Percentiles rank a stretch among this genome's conserved stretches.
phyloP scores from a whole-genome alignment of 2,329 filamentous ascomycete genomes.

The Ophiostoma piceae region DNA sequence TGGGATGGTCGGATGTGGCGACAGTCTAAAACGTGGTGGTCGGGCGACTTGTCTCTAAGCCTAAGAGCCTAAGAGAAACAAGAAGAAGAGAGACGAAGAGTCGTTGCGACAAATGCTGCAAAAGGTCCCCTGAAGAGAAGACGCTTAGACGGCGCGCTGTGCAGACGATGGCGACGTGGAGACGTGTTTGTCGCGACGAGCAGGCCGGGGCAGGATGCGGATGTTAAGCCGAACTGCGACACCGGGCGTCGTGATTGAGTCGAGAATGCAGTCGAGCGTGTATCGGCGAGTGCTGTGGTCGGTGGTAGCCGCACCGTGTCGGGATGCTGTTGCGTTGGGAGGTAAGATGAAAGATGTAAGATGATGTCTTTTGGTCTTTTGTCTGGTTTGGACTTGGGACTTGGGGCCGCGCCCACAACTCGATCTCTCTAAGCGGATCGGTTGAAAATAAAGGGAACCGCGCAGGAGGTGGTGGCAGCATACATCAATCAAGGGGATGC shows the following conservation, averaged over 20 bases:
- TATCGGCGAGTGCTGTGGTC: neutral
- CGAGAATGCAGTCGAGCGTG: neutral
- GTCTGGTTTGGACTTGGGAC: too few species aligned
- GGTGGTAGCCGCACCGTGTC: slow-evolving; percentile 21
- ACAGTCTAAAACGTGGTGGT: slow-evolving; percentile 19
- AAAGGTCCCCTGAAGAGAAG: neutral
- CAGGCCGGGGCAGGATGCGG: neutral
- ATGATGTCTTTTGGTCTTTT: slow-evolving; percentile 9
- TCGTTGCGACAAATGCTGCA: slow-evolving; percentile 19
- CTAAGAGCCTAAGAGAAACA: neutral
- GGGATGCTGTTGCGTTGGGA: slow-evolving; percentile 1
- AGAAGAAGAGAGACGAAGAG: neutral
- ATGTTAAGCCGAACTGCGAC: neutral
- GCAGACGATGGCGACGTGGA: slow-evolving; percentile 6
- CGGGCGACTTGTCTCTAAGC: neutral
- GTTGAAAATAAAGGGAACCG: slow-evolving; percentile 24
- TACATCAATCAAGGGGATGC: slow-evolving; percentile 21
- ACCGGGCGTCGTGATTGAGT: neutral
- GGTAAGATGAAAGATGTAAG: slow-evolving; percentile 14
- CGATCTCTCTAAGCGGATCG: slow-evolving; percentile 26
- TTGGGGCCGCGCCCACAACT: slow-evolving; percentile 27
- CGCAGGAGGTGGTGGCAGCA: slow-evolving; percentile 26
- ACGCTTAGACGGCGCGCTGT: neutral
- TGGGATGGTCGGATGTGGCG: slow-evolving; percentile 17
- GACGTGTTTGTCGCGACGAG: slow-evolving; percentile 8